Conservation (phyloP, 331 rosid species). For the Cydonia oblonga region DNA sequence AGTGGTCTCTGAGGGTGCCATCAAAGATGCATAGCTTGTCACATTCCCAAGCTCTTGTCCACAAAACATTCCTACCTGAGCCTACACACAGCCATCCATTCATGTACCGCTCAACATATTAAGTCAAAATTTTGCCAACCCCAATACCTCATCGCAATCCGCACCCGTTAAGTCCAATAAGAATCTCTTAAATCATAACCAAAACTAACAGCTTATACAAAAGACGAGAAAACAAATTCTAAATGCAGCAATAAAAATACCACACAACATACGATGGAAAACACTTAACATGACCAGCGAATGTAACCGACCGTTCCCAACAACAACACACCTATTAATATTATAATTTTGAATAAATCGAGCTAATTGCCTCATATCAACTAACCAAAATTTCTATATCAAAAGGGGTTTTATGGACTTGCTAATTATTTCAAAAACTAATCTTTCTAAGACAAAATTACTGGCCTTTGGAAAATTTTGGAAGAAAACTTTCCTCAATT, state of each 20-base stretch:
- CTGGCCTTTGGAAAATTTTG: background rate
- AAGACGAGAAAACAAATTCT: background rate
- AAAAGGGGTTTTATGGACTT: background rate
- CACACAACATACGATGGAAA: background rate
- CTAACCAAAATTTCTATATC: background rate
- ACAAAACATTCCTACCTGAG: constrained; percentile 98
- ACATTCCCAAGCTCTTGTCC: constrained; percentile 89
- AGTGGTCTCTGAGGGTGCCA: constrained; percentile 59
- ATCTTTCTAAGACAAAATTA: background rate
- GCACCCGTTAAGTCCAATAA: background rate
- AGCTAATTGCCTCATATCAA: background rate
- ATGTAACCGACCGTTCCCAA: background rate
- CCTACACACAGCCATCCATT: constrained; percentile 97
- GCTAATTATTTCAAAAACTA: background rate
- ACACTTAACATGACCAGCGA: background rate
- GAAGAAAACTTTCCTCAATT: background rate
- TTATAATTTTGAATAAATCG: no score
- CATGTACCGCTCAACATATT: constrained; percentile 48
- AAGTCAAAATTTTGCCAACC: constrained; percentile 27
- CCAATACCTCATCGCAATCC: constrained; percentile 18
- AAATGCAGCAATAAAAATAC: background rate
- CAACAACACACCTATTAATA: no score
- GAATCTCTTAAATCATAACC: background rate
- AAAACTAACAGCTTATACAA: background rate
- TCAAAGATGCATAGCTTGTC: constrained; percentile 71